Base-by-base conservation (phyloP, 345 rosid species). In the Arabidopsis suecica region DNA sequence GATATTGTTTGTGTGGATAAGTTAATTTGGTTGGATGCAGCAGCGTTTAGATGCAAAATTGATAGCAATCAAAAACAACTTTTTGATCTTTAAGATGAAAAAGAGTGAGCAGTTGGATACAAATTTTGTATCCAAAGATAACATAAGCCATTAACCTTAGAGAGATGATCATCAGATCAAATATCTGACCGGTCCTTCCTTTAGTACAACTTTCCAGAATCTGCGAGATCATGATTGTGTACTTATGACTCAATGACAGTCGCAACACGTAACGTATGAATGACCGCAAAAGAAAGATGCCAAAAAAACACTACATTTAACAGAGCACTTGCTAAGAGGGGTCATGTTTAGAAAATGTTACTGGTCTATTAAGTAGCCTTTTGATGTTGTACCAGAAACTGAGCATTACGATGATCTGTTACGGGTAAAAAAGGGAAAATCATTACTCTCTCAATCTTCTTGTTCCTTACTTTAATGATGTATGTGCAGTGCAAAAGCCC, bases 401-500 rank as follows among this genome's bases (percentile, higher is more conserved):
- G 44, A 63, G 53, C 37, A 55, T 49, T 47, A 66, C 60, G 33
- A 66, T 54, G 64, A 47, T 55, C 59, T 23, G 32, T 69, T 36
- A 69, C 22, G 36, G 30, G 65, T 16, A 37, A 38, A 54, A 28
- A 16, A 9, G 18, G 18, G 38, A 70, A 70, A 63, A 54, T 40
- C 48, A 70, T 70, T 70, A 57, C 60, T 45, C 51, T 62, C 68
- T 56, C 58, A 22, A 50, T 37, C 44, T 57, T 51, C 55, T 42
- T 41, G 37, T 53, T 76, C 69, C 68, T 67, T 74, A 38, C 69
- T 76, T 45, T 69, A 61, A 68, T 51, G 58, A 76, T 69, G 74
- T 71, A 71, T 77, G 72, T 71, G 71, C 71, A 68, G 72, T 77
- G 65, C 71, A 56, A n/a, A 61, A 47, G 76, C 67, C 47, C 76